Conservation (phyloP, 805 yeast species). For the Candida maesae region DNA sequence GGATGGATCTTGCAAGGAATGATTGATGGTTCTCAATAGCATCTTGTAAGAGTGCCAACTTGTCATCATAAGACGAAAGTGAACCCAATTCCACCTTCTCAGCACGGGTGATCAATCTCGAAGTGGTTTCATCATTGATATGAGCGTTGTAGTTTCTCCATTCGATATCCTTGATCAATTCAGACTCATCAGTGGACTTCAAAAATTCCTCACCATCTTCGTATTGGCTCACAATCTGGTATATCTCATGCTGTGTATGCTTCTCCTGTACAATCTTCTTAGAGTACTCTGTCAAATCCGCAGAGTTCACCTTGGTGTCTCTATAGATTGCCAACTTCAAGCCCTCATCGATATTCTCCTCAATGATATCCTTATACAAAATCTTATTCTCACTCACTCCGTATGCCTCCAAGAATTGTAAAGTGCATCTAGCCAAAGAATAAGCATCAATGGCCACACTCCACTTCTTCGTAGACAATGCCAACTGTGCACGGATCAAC, state of each 20-base stretch:
- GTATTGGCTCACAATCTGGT: conserved; percentile 35
- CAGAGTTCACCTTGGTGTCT: conserved; percentile 29
- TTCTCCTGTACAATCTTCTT: conserved; percentile 36
- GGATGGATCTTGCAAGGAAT: conserved; percentile 48
- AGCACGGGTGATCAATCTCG: conserved; percentile 49
- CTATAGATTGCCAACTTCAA: conserved; percentile 52
- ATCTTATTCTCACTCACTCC: conserved; percentile 26
- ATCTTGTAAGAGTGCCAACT: conserved; percentile 65
- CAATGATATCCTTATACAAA: conserved; percentile 52
- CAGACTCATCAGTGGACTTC: conserved; percentile 22
- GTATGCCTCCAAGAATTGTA: conserved; percentile 46
- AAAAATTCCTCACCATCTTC: conserved; percentile 25
- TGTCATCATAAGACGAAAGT: conserved; percentile 48
- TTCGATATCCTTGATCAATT: conserved; percentile 43
- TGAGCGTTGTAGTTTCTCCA: conserved; percentile 63
- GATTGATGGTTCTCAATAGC: conserved; percentile 56
- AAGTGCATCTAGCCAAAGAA: conserved; percentile 57
- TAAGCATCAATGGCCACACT: conserved; percentile 44
- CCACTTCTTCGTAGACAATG: conserved; percentile 57
- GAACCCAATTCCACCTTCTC: conserved; percentile 31
- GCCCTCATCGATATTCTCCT: conserved; percentile 61
- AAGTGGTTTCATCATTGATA: conserved; percentile 68
- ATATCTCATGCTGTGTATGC: conserved; percentile 30
- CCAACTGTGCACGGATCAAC: conserved; percentile 49
- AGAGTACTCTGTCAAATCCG: conserved; percentile 48